Evolutionary conservation across 2,329 filamentous ascomycete species (phyloP).

Genomic region (Colletotrichum tropicicola): DNA sequence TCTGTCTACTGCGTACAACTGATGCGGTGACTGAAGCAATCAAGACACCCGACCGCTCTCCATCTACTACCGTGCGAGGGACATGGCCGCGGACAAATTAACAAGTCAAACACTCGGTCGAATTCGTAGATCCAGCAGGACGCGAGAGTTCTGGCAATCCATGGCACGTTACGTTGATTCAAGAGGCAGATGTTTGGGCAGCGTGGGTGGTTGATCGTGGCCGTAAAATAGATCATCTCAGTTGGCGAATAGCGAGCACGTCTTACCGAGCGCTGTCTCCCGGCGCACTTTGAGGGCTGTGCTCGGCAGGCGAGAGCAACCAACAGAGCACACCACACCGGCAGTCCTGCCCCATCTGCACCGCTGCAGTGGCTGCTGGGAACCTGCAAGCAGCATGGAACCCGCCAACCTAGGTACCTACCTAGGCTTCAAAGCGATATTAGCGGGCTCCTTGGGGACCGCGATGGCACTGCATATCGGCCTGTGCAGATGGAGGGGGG

Average conservation of each 20-base stretch:
- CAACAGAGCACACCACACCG: neutral
- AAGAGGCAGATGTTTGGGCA: neutral
- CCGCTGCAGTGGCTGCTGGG: neutral
- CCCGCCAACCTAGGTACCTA: neutral
- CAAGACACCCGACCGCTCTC: too few relatives aligned
- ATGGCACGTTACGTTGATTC: slow-evolving; percentile 5
- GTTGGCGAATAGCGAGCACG: neutral
- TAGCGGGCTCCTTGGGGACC: too few relatives aligned
- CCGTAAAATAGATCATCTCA: too few relatives aligned
- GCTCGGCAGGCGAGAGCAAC: neutral
- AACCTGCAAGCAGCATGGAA: neutral
- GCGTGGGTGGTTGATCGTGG: neutral
- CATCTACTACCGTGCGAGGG: neutral
- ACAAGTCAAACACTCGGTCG: too few relatives aligned
- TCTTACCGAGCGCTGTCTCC: neutral
- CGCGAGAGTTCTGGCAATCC: neutral
- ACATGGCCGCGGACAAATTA: too few relatives aligned
- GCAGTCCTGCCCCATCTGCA: neutral
- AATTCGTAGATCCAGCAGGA: too few relatives aligned
- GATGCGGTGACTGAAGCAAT: too few relatives aligned
- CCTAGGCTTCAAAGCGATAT: too few relatives aligned
- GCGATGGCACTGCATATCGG: too few relatives aligned
- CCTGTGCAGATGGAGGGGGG: too few relatives aligned
- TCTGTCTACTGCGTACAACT: neutral
- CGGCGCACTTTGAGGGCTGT: neutral